Evolutionary conservation across 2,329 filamentous ascomycete genomes (phyloP), one percentile per base, ranked within the genome.

Genomic region (Hymenotorrendiella dingleyae): DNA sequence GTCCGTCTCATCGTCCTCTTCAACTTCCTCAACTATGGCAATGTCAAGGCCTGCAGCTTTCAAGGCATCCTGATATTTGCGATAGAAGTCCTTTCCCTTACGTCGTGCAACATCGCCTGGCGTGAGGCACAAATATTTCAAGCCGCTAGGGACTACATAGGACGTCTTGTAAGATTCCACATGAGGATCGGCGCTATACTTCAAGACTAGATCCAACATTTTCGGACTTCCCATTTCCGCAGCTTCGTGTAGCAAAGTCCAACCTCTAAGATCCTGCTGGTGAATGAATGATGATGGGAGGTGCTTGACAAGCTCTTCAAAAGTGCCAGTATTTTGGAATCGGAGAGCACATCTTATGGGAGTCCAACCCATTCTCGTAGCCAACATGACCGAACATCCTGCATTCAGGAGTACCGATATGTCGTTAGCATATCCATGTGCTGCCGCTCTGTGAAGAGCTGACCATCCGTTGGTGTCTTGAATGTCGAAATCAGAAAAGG

Each of bases 141-240:
- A 10, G 4, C 23, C 36, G 9, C 26, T 4, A 21, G 37, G 42
- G 7, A 45, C 23, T 10, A n/a, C 14, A 17, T 20, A 28, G n/a
- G 16, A 1, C n/a, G 32, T 32, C 3, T 22, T 14, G 12, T 24
- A 33, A 19, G 36, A 32, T 5, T 8, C 9, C 4, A 35, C 8
- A 36, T 36, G 37, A n/a, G 37, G 42, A 35, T 45, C 42, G 7
- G 36, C 42, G 11, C 32, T 37, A 32, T 29, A 20, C 5, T 29
- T 20, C 10, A 45, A 8, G n/a, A 41, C 6, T 5, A 36, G n/a
- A 12, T 23, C 19, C 19, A 41, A 12, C 21, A 45, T 40, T 22
- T 29, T 14, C 4, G 20, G 5, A 9, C 19, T 21, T 30, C 20
- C 30, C 7, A 29, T 24, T 14, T 36, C 20, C 9, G 30, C 42